phyloP scores from a whole-genome alignment of 2,329 filamentous ascomycete genomes.

The Sclerotinia spermophila region DNA sequence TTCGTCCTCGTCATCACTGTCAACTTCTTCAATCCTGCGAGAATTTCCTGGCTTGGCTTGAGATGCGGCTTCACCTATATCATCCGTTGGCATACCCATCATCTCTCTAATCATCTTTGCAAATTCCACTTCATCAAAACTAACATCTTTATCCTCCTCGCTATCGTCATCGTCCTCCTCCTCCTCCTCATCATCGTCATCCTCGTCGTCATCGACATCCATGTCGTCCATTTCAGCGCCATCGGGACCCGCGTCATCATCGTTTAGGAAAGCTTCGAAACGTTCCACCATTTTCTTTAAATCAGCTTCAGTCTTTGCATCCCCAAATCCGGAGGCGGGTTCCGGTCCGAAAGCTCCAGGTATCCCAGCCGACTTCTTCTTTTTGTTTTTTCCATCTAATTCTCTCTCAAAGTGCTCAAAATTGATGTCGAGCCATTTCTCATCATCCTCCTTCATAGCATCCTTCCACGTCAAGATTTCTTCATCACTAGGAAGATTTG shows the following conservation, averaged over 20 bases:
- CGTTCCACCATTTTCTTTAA: constrained; percentile 86
- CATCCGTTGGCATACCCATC: constrained; percentile 62
- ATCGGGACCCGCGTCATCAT: constrained; percentile 75
- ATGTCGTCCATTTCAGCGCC: constrained; percentile 72
- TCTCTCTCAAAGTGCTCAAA: constrained; percentile 86
- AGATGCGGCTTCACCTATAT: constrained; percentile 15
- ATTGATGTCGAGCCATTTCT: constrained; percentile 88
- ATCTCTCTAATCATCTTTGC: constrained; percentile 85
- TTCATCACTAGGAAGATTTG: constrained; percentile 61
- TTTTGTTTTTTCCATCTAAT: constrained; percentile 51
- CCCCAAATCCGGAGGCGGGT: constrained; percentile 53
- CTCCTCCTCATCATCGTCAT: constrained; percentile 50
- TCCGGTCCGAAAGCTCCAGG: constrained; percentile 33
- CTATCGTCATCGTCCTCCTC: constrained; percentile 53
- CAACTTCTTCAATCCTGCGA: constrained; percentile 29
- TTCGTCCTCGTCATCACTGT: constrained; percentile 39
- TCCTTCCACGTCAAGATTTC: constrained; percentile 71
- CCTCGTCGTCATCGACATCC: constrained; percentile 53
- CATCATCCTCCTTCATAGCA: constrained; percentile 66
- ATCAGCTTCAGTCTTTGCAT: constrained; percentile 66
- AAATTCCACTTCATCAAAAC: constrained; percentile 83
- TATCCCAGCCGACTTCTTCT: constrained; percentile 37
- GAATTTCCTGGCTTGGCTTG: constrained; percentile 13
- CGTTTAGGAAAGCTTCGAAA: constrained; percentile 89
- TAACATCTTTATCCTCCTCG: constrained; percentile 70